These are phyloP conservation scores for Stylosanthes scabra DNA, from an alignment of 331 rosid genomes.

Conservation along the genomic window DNA sequence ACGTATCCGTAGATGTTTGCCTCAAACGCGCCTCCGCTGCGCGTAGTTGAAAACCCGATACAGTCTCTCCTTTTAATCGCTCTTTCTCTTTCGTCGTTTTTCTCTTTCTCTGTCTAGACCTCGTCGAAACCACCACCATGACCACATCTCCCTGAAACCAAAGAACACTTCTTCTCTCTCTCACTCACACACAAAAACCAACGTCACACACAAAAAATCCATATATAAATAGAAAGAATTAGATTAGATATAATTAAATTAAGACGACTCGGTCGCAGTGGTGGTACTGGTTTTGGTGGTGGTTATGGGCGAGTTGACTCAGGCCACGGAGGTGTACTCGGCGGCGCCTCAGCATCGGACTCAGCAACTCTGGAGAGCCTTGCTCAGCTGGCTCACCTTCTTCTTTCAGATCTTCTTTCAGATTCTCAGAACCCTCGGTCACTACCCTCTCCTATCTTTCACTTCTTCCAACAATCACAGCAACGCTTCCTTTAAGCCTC, in stretches of 20 bases:
- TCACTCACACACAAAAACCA: not conserved
- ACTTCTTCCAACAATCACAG: slow-evolving; percentile 45
- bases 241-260: slow-evolving; percentile 2
- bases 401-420: slow-evolving; percentile 91
- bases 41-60: slow-evolving; percentile 24
- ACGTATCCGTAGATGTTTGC: not conserved
- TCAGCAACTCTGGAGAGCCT: slow-evolving; percentile 82
- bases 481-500: slow-evolving; percentile 68
- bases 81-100: slow-evolving; percentile 16
- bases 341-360: slow-evolving; percentile 47
- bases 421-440: slow-evolving; percentile 80
- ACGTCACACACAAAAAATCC: too few species aligned
- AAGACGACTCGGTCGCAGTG: not conserved
- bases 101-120: slow-evolving; percentile 41
- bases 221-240: not conserved
- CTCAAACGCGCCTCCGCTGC: not conserved
- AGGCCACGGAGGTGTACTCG: slow-evolving; percentile 87
- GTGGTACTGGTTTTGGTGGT: too few species aligned
- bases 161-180: too few species aligned
- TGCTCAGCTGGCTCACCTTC: slow-evolving; percentile 82
- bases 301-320: slow-evolving; percentile 92
- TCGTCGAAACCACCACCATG: slow-evolving; percentile 46
- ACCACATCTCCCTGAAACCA: slow-evolving; percentile 47
- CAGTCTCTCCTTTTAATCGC: not conserved
- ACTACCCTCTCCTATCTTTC: slow-evolving; percentile 74